A percentile compares a stretch with the other conserved stretches of the same genome.
phyloP scores from a whole-genome alignment of 352 stramenopile genomes.

The Globisporangium perplexum region DNA sequence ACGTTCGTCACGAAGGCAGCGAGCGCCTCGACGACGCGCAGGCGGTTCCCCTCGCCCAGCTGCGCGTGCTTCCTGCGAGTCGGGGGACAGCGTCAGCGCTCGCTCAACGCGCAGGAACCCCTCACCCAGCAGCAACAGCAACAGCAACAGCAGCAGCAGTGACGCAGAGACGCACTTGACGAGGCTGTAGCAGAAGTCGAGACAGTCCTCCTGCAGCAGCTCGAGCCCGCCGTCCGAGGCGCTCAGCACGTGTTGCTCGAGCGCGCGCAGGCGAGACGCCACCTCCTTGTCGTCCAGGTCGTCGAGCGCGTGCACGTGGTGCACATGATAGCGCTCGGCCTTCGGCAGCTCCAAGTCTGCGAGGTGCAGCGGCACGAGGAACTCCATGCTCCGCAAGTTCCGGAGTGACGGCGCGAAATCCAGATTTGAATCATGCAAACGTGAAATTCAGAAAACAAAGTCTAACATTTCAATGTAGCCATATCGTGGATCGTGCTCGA shows the following conservation, averaged over 20 bases:
- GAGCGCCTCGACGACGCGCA: conserved; percentile 61
- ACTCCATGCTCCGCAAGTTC: conserved; percentile 38
- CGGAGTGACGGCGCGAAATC: no score
- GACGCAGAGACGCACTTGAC: conserved; percentile 46
- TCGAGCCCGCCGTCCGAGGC: conserved; percentile 45
- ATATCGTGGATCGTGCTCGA: not conserved
- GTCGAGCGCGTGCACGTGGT: conserved; percentile 51
- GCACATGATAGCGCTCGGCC: conserved; percentile 58
- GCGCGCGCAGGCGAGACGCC: conserved; percentile 27
- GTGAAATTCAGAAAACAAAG: not conserved
- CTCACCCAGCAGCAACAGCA: no score
- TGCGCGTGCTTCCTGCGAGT: conserved; percentile 34
- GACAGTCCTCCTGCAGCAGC: conserved; percentile 49
- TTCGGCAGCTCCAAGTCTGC: conserved; percentile 74
- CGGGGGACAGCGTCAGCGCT: not conserved
- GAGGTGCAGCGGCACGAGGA: conserved; percentile 71
- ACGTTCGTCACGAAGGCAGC: conserved; percentile 51
- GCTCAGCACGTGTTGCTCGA: conserved; percentile 53
- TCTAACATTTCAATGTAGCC: conserved; percentile 3
- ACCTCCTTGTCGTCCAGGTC: conserved; percentile 43
- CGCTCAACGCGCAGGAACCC: no score
- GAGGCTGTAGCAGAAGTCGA: conserved; percentile 73
- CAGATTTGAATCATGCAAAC: no score
- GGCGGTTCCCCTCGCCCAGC: conserved; percentile 43
- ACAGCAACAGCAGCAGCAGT: not conserved